A percentile compares a stretch with the other conserved stretches of the same genome.
Evolutionary conservation across 208 protist genomes (phyloP).

Genomic region (Leishmania arabica): DNA sequence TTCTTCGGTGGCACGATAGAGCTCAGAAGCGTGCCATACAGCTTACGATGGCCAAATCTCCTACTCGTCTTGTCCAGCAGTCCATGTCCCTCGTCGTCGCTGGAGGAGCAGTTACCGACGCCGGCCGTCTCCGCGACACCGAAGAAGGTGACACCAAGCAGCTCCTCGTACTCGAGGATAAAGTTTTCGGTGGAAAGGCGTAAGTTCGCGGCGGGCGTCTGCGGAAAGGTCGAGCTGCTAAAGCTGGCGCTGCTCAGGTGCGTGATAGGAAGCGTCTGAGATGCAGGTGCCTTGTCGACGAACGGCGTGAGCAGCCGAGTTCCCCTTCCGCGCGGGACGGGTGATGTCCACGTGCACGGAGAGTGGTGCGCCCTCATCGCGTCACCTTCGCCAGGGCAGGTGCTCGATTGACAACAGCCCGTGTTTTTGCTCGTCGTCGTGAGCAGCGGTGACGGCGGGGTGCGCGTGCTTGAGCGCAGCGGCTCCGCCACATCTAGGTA

Average conservation of each 20-base stretch:
- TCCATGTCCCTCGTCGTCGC: constrained; percentile 3
- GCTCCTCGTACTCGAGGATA: constrained; percentile 13
- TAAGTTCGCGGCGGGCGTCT: too few species aligned
- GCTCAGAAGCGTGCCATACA: not conserved
- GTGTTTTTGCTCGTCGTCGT: not conserved
- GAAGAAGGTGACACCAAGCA: constrained; percentile 18
- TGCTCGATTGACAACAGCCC: not conserved
- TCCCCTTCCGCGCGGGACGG: not conserved
- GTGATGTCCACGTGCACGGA: not conserved
- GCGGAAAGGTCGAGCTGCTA: not conserved
- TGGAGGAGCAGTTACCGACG: constrained; percentile 7
- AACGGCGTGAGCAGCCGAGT: constrained; percentile 11
- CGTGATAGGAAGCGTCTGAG: too few species aligned
- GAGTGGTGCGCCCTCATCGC: not conserved
- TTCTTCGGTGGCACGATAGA: not conserved
- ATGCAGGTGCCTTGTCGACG: not conserved
- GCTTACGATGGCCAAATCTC: not conserved
- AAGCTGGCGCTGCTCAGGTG: not conserved
- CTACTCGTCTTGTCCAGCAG: constrained; percentile 4
- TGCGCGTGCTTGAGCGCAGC: not conserved
- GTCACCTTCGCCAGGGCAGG: constrained; percentile 2
- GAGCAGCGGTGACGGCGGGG: not conserved
- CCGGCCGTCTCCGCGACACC: constrained; percentile 10
- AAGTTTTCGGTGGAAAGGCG: not conserved
- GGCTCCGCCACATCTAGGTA: constrained; percentile 23